Evolutionary conservation across 192 early-diverging fungal genomes (phyloP).

Genomic region (Dimargaris cristalligena): DNA sequence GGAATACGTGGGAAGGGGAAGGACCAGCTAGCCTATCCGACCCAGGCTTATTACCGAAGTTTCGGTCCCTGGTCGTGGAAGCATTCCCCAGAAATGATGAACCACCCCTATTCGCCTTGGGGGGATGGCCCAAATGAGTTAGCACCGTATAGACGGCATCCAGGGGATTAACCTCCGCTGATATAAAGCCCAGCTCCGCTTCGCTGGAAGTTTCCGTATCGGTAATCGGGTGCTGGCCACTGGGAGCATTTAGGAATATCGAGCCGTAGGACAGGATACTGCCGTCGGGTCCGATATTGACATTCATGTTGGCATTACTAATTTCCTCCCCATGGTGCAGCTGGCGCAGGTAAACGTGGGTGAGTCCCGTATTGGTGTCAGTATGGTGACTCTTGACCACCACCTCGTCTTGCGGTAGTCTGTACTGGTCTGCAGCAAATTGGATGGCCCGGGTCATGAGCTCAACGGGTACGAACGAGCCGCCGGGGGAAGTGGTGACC

Average conservation of each 20-base stretch:
- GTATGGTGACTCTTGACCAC: conserved; percentile 22
- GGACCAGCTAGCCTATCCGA: background rate
- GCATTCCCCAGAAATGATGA: too few relatives aligned
- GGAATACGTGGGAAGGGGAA: too few relatives aligned
- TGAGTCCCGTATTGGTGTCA: conserved; percentile 33
- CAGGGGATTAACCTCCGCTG: background rate
- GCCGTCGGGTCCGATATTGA: conserved; percentile 28
- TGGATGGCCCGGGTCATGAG: too few relatives aligned
- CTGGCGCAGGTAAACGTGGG: conserved; percentile 48
- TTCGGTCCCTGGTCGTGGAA: too few relatives aligned
- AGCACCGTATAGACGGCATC: background rate
- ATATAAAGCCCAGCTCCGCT: too few relatives aligned
- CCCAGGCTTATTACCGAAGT: too few relatives aligned
- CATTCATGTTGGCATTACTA: conserved; percentile 40
- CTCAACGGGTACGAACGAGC: too few relatives aligned
- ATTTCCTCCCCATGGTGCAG: conserved; percentile 30
- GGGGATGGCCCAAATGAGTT: too few relatives aligned
- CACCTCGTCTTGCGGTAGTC: conserved; percentile 16
- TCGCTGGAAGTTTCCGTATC: background rate
- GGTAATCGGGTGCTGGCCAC: background rate
- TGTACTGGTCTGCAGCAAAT: conserved; percentile 11
- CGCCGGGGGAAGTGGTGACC: too few relatives aligned
- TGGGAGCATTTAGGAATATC: conserved; percentile 13
- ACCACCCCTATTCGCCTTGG: background rate
- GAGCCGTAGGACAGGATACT: conserved; percentile 25